Evolutionary conservation across 2,329 filamentous ascomycete genomes (phyloP), one percentile per base, ranked within the genome.

Genomic region (Claviceps citrina): DNA sequence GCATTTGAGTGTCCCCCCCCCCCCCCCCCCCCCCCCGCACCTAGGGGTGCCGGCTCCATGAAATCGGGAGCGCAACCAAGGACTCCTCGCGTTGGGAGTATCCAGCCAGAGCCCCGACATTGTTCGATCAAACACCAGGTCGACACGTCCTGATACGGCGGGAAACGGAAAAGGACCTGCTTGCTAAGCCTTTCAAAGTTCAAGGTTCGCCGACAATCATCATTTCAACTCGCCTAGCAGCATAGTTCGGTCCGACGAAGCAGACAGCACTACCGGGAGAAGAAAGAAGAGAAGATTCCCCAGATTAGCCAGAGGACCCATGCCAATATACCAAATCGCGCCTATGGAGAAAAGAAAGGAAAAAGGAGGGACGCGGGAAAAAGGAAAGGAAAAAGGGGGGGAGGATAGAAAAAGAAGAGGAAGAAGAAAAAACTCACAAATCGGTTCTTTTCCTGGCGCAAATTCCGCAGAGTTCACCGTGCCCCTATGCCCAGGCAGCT

Each of bases 401-500:
- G n/a, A n/a, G n/a, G 3, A 24, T 8, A 24, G 22, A 24, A 24
- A 27, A 4, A 8, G 26, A 8, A 12, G 10, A 31, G 16, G 8
- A 12, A 15, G 5, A 5, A 10, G 10, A 5, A 31, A 26, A 36
- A 41, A 77, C 84, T 78, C 71, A 94, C 87, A 73, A 45, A 95
- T 82, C 16, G 86, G 85, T 51, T 95, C 86, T 44, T 81, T 76
- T 30, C 74, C 73, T 4, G 89, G 86, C 36, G 84, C 81, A 56
- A 98, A 93, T 50, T 93, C 81, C 40, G 89, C 89, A 57, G 89
- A 86, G 57, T 96, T 98, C 38, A 96, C 91, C 0, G 84, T 84
- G 26, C 89, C 91, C 62, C 86, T 91, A 59, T 98, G 91, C 1
- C 91, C 91, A 1, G 91, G 91, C 39, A 98, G 69, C 63, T 96